A percentile compares a stretch with the other conserved stretches of the same genome.
Conservation (phyloP, 2,329 filamentous ascomycete genomes). For the Aspergillus caelatus region DNA sequence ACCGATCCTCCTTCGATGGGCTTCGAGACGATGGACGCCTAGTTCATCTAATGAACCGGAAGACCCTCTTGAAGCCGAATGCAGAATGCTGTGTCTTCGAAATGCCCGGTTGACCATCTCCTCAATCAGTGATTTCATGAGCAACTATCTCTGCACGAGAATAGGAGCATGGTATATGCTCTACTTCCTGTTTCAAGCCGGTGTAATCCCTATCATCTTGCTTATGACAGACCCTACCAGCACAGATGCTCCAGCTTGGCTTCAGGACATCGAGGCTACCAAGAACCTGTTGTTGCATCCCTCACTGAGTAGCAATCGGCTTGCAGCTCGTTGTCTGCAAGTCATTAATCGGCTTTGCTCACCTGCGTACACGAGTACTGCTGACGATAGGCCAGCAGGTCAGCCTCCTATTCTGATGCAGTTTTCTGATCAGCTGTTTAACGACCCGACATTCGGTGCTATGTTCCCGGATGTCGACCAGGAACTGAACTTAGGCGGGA, state of each 20-base stretch:
- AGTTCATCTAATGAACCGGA: constrained; percentile 31
- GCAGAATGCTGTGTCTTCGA: constrained; percentile 43
- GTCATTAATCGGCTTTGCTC: constrained; percentile 44
- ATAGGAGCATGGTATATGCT: constrained; percentile 50
- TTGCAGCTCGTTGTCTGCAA: constrained; percentile 43
- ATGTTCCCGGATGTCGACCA: constrained; percentile 40
- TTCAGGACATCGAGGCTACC: constrained; percentile 44
- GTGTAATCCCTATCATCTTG: constrained; percentile 47
- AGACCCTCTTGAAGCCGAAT: constrained; percentile 42
- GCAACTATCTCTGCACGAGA: constrained; percentile 43
- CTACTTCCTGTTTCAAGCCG: constrained; percentile 52
- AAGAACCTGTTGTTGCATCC: constrained; percentile 43
- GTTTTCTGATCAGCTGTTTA: constrained; percentile 42
- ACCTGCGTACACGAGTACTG: constrained; percentile 27
- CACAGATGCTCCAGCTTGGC: constrained; percentile 39
- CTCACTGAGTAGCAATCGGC: constrained; percentile 41
- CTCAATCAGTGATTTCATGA: constrained; percentile 46
- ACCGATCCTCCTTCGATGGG: constrained; percentile 47
- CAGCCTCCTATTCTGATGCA: constrained; percentile 37
- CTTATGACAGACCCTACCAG: constrained; percentile 46
- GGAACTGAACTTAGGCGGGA: constrained; percentile 32
- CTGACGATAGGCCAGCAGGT: constrained; percentile 18
- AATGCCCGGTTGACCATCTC: constrained; percentile 46
- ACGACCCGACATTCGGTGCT: constrained; percentile 36
- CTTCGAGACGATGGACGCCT: constrained; percentile 38